phyloP scores from a whole-genome alignment of 2,329 filamentous ascomycete species.

The Rhynchosporium graminicola region DNA sequence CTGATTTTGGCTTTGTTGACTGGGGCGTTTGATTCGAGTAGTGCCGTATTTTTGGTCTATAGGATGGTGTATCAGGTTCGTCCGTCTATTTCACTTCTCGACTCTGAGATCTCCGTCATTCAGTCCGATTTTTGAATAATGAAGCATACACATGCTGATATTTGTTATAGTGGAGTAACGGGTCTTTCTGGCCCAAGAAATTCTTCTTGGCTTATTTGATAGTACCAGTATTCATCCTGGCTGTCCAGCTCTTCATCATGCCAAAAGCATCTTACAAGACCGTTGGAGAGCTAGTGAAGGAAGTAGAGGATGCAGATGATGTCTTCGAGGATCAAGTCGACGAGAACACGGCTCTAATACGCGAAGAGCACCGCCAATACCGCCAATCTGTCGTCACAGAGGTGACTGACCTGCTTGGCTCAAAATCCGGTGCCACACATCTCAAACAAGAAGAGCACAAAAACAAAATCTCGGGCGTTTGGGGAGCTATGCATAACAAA shows the following conservation, averaged over 20 bases:
- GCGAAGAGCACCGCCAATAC: slow-evolving; percentile 51
- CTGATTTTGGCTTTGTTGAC: slow-evolving; percentile 79
- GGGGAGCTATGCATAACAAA: slow-evolving; percentile 79
- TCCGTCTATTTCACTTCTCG: no score
- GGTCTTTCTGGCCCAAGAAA: slow-evolving; percentile 59
- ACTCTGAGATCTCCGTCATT: no score
- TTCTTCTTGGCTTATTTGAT: slow-evolving; percentile 75
- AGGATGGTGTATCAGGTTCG: slow-evolving; percentile 62
- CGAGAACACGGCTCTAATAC: slow-evolving; percentile 44
- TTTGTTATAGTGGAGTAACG: slow-evolving; percentile 45
- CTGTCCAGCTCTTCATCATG: slow-evolving; percentile 70
- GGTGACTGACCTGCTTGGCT: slow-evolving; percentile 73
- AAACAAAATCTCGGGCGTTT: slow-evolving; percentile 70
- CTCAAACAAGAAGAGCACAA: slow-evolving; percentile 67
- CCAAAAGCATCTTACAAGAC: slow-evolving; percentile 80
- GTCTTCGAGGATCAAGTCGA: slow-evolving; percentile 57
- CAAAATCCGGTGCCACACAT: slow-evolving; percentile 62
- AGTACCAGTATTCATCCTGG: slow-evolving; percentile 66
- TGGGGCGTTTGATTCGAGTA: slow-evolving; percentile 81
- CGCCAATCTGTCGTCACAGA: slow-evolving; percentile 53
- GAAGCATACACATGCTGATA: no score
- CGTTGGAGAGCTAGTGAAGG: slow-evolving; percentile 76
- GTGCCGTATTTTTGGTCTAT: slow-evolving; percentile 75
- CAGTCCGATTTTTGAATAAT: no score
- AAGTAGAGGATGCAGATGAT: slow-evolving; percentile 59